Evolutionary conservation across 768 basidiomycete genomes (phyloP), one percentile per base, ranked within the genome.

Genomic region (Stropharia rugosoannulata): DNA sequence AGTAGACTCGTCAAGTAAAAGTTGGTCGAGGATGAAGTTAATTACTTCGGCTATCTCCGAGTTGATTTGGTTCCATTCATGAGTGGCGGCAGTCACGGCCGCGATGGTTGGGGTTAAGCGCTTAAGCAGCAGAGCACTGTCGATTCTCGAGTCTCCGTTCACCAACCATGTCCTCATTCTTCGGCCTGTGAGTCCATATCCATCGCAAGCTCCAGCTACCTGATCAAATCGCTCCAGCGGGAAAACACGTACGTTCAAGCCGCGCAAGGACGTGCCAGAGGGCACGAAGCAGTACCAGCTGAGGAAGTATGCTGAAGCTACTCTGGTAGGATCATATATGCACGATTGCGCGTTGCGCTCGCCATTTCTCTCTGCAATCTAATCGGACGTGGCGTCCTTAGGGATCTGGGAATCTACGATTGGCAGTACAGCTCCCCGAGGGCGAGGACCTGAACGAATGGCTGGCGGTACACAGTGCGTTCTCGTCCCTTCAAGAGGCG

Each of bases 211-310:
- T 9, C 29, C 15, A 12, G 12, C 0, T 18, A 19, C 49, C 38
- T 37, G 25, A 37, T 12, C 57, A 49, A 16, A 29, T 25, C 40
- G 25, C 54, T 60, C 16, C 61, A 94, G 93, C 44, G 92, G 90
- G 40, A 95, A 94, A 76, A 92, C 90, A 37, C 86, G 93, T 53
- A 95, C 96, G 15, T 98, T 98, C 83, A 96, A 95, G 68, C 96
- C 96, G 27, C 88, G 94, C 65, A 94, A 91, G 73, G 92, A 93
- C 69, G 88, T 95, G 19, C 90, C 94, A 4, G 94, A 96, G 70
- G 95, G 95, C 39, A 96, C 95, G 38, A 96, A 96, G 73, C 96
- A 98, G 69, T 98, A 95, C 70, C 96, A 98, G 75, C 78, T 99
- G 60, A 87, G 97, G 71, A 98, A 98, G 79, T 98, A 95, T 66